Evolutionary conservation across 108 stramenopile genomes (phyloP).

Genomic region (Conticribra weissflogii): DNA sequence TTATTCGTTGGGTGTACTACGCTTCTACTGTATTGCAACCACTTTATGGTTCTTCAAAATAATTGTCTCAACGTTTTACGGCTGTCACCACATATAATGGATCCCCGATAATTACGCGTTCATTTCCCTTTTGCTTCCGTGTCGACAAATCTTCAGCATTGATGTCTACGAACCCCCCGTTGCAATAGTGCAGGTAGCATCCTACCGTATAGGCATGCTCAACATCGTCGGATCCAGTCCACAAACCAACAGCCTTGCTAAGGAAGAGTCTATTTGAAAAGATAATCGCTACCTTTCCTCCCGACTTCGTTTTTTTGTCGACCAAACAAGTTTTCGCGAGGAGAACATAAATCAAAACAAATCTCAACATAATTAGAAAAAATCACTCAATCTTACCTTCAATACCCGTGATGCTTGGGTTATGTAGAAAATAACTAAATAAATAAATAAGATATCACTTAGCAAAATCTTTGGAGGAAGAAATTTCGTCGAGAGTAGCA

Average conservation of each 20-base stretch:
- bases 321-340: background rate
- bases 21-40: too few relatives aligned
- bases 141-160: slow-evolving; percentile 77
- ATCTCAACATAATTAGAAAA: background rate
- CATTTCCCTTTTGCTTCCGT: slow-evolving; percentile 60
- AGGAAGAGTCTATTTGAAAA: slow-evolving; percentile 94
- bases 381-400: slow-evolving; percentile 35
- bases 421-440: too few relatives aligned
- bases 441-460: too few relatives aligned
- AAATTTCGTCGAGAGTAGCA: too few relatives aligned
- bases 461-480: too few relatives aligned
- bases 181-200: slow-evolving; percentile 70
- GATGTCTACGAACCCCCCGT: slow-evolving; percentile 56
- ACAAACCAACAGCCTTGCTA: slow-evolving; percentile 78
- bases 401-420: slow-evolving; percentile 68
- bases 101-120: slow-evolving; percentile 70
- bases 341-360: background rate
- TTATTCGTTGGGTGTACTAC: too few relatives aligned
- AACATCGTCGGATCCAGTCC: slow-evolving; percentile 92
- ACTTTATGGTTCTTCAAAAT: too few relatives aligned
- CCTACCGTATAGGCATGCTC: slow-evolving; percentile 91
- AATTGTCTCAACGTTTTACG: slow-evolving; percentile 40
- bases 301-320: slow-evolving; percentile 30
- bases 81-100: slow-evolving; percentile 84
- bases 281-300: slow-evolving; percentile 85